phyloP scores from a whole-genome alignment of 2,329 filamentous ascomycete species.

The Paramyrothecium sp. region DNA sequence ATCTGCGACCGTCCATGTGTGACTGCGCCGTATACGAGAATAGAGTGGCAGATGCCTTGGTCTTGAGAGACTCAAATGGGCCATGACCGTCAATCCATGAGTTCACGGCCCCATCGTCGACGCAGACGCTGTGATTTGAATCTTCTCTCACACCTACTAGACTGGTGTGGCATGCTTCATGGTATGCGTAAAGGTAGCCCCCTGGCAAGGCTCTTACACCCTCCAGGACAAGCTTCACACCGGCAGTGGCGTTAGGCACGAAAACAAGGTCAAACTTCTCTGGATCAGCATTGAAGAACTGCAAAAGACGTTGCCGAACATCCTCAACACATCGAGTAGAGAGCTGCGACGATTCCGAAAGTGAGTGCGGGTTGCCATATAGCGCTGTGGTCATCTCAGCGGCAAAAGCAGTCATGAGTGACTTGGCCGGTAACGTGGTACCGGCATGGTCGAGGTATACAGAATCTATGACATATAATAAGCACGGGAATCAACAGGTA shows the following conservation, averaged over 20 bases:
- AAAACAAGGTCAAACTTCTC: conserved; percentile 85
- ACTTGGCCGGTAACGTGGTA: conserved; percentile 81
- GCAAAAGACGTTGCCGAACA: conserved; percentile 66
- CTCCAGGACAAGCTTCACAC: conserved; percentile 82
- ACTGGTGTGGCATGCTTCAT: conserved; percentile 83
- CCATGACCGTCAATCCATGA: conserved; percentile 55
- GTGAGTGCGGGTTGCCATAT: conserved; percentile 91
- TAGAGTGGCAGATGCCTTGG: conserved; percentile 25
- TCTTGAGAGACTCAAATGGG: conserved; percentile 22
- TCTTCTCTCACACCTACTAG: conserved; percentile 77
- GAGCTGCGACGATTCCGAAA: conserved; percentile 75
- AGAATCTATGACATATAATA: conserved; percentile 47
- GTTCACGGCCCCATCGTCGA: conserved; percentile 63
- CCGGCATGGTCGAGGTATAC: conserved; percentile 93
- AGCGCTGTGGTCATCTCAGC: conserved; percentile 75
- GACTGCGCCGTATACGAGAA: conserved; percentile 91
- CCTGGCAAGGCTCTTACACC: conserved; percentile 64
- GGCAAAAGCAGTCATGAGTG: conserved; percentile 76
- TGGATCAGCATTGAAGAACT: conserved; percentile 79
- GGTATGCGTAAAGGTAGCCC: conserved; percentile 84
- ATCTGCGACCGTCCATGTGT: conserved; percentile 81
- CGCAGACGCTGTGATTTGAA: conserved; percentile 63
- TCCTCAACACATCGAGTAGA: conserved; percentile 75
- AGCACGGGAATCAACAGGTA: neutral
- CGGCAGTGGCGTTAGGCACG: conserved; percentile 88